A percentile compares a stretch with the other conserved stretches of the same genome.
Conservation (phyloP, 257 asterid species). For the Capsicum rhomboideum region DNA sequence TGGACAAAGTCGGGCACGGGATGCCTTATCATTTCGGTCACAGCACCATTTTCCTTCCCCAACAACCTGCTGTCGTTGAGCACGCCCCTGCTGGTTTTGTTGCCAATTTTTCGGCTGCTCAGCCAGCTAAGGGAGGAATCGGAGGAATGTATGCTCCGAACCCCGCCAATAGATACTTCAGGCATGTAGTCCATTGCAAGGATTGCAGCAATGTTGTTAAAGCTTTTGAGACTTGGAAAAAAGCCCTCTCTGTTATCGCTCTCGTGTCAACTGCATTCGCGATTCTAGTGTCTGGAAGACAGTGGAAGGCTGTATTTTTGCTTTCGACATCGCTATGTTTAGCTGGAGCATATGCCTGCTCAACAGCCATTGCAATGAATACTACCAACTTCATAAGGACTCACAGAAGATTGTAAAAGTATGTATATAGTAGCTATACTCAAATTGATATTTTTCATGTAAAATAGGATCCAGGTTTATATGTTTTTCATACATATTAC, state of each 20-base stretch:
- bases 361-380: slow-evolving; percentile 54
- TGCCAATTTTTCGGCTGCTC: slow-evolving; percentile 73
- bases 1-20: slow-evolving; percentile 94
- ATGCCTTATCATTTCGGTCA: slow-evolving; percentile 93
- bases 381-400: slow-evolving; percentile 83
- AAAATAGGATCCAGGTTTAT: background rate
- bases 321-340: slow-evolving; percentile 50
- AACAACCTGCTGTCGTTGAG: slow-evolving; percentile 69
- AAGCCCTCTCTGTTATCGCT: slow-evolving; percentile 51
- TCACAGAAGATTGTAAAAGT: slow-evolving; percentile 67
- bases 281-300: slow-evolving; percentile 59
- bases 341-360: slow-evolving; percentile 54
- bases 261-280: slow-evolving; percentile 61
- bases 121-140: slow-evolving; percentile 88
- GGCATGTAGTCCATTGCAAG: slow-evolving; percentile 83
- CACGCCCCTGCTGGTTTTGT: slow-evolving; percentile 95
- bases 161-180: slow-evolving; percentile 60
- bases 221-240: slow-evolving; percentile 51
- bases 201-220: slow-evolving; percentile 41
- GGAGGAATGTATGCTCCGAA: slow-evolving; percentile 70
- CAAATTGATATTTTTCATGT: background rate
- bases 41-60: slow-evolving; percentile 54
- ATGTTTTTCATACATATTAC: background rate
- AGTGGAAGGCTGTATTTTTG: slow-evolving; percentile 67
- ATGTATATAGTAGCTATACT: background rate